These are phyloP conservation scores for Sutorius eximius DNA, from an alignment of 1,284 basidiomycete species.

Conservation along the genomic window DNA sequence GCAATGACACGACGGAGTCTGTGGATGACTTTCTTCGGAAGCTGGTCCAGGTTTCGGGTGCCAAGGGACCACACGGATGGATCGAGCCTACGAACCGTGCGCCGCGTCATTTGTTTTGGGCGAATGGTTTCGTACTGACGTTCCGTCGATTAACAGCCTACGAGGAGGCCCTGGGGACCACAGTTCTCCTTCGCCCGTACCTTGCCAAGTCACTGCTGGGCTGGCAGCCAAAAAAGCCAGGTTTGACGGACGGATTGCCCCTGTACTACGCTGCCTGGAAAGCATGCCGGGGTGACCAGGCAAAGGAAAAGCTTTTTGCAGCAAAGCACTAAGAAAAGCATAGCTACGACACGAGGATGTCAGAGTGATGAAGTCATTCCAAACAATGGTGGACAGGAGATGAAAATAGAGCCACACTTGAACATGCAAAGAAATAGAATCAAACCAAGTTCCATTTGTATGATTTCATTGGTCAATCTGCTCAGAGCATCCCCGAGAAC, in stretches of 20 bases:
- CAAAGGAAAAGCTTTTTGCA: neutral
- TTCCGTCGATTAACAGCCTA: neutral
- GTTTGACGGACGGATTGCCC: neutral
- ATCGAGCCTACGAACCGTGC: too few species aligned
- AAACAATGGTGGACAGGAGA: neutral
- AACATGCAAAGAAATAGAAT: neutral
- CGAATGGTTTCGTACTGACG: too few species aligned
- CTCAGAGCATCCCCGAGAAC: neutral
- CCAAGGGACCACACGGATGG: slow-evolving; percentile 1
- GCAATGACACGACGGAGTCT: slow-evolving; percentile 11
- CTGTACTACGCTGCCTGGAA: neutral
- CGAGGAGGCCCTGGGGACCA: neutral
- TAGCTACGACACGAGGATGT: neutral
- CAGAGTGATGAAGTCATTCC: neutral
- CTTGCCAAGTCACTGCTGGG: neutral
- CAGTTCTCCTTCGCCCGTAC: neutral
- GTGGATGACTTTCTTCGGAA: slow-evolving; percentile 12
- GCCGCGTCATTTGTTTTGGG: neutral
- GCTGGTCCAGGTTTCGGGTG: slow-evolving; percentile 16
- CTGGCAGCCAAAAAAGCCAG: neutral
- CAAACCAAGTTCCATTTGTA: neutral
- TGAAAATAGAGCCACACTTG: neutral
- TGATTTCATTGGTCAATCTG: neutral
- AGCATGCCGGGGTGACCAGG: neutral
- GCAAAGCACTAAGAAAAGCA: neutral